Conservation (phyloP, 2,329 filamentous ascomycete species). For the Claviceps fusiformis region DNA sequence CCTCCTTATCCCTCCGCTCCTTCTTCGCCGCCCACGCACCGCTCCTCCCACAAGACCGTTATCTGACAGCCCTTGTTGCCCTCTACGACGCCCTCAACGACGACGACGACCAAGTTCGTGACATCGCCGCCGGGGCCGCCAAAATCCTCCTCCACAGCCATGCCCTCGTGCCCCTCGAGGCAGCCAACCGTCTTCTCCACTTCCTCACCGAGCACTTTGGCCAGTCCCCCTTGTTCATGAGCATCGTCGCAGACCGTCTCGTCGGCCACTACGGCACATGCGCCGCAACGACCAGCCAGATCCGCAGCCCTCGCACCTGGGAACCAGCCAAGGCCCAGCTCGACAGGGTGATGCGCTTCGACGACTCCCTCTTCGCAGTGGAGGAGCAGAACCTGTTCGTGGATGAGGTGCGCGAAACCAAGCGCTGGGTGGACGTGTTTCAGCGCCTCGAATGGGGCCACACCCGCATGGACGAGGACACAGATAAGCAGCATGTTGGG, state of each 20-base stretch:
- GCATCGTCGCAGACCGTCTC: slow-evolving; percentile 29
- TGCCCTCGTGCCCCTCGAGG: slow-evolving; percentile 32
- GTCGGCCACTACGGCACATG: slow-evolving; percentile 12
- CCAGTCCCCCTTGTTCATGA: slow-evolving; percentile 22
- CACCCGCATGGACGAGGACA: background rate
- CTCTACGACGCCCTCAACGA: slow-evolving; percentile 72
- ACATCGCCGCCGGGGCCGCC: slow-evolving; percentile 41
- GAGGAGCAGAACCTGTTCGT: slow-evolving; percentile 94
- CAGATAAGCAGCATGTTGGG: background rate
- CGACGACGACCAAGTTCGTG: slow-evolving; percentile 81
- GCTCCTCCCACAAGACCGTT: slow-evolving; percentile 13
- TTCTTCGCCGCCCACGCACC: slow-evolving; percentile 25
- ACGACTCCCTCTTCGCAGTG: slow-evolving; percentile 64
- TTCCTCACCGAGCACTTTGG: slow-evolving; percentile 27
- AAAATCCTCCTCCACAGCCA: slow-evolving; percentile 33
- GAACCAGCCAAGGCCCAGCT: slow-evolving; percentile 26
- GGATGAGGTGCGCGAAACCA: slow-evolving; percentile 63
- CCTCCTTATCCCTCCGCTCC: slow-evolving; percentile 38
- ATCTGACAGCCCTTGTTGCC: slow-evolving; percentile 46
- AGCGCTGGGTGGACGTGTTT: slow-evolving; percentile 50
- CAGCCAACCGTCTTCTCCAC: slow-evolving; percentile 29
- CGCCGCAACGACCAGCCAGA: slow-evolving; percentile 1
- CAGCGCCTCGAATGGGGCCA: slow-evolving; percentile 9
- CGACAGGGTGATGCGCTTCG: slow-evolving; percentile 32
- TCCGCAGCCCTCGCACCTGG: slow-evolving; percentile 2